These are phyloP conservation scores for Myxozyma nipponensis DNA, from an alignment of 805 yeast species.

Conservation along the genomic window DNA sequence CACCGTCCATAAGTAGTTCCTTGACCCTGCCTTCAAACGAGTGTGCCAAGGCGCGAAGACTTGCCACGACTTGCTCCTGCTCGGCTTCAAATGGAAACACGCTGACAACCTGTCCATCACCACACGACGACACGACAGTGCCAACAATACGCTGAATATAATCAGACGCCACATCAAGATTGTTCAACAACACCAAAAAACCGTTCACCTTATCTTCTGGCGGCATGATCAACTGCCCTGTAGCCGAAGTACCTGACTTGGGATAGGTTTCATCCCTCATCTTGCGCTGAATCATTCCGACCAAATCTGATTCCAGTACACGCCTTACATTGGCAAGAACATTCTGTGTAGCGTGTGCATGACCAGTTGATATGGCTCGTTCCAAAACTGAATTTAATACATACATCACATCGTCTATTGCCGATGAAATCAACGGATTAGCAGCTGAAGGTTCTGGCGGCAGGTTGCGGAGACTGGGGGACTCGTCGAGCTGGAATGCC, in stretches of 20 bases:
- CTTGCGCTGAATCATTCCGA: conserved; percentile 52
- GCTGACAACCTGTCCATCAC: conserved; percentile 25
- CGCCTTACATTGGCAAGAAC: conserved; percentile 55
- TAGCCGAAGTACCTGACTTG: conserved; percentile 22
- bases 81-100: conserved; percentile 33
- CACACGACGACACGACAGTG: conserved; percentile 34
- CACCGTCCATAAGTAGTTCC: conserved; percentile 44
- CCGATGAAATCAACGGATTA: conserved; percentile 55
- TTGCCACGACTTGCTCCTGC: conserved; percentile 20
- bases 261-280: conserved; percentile 45
- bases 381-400: conserved; percentile 64
- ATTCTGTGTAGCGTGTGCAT: conserved; percentile 50
- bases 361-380: conserved; percentile 70
- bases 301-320: conserved; percentile 59
- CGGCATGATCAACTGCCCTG: conserved; percentile 7
- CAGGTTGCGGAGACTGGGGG: conserved; percentile 53
- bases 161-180: conserved; percentile 58
- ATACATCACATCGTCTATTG: conserved; percentile 78
- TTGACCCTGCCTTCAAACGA: conserved; percentile 38
- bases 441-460: conserved; percentile 48
- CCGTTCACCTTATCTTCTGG: conserved; percentile 32
- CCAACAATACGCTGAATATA: conserved; percentile 54
- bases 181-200: conserved; percentile 67
- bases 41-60: conserved; percentile 30
- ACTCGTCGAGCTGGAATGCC: conserved; percentile 72